Conservation (phyloP, 768 basidiomycete genomes). For the Floccularia luteovirens region DNA sequence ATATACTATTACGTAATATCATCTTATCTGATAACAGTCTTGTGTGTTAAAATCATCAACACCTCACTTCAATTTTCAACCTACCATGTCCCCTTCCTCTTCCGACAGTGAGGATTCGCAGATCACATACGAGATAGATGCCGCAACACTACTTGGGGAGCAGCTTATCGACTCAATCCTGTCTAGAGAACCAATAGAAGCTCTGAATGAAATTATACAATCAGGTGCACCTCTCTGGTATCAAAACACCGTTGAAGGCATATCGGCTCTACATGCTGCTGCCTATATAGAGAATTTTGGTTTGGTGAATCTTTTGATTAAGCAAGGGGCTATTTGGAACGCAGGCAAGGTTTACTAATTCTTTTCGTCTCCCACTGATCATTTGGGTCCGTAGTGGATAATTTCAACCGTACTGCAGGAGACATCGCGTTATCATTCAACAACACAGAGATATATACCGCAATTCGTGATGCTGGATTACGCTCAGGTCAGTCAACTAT, state of each 20-base stretch:
- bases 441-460: constrained; percentile 60
- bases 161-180: constrained; percentile 55
- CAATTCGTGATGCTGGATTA: constrained; percentile 89
- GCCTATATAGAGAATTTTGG: constrained; percentile 61
- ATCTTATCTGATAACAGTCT: neutral
- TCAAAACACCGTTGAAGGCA: constrained; percentile 74
- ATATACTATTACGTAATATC: neutral
- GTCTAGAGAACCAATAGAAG: constrained; percentile 32
- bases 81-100: too few species aligned
- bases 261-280: constrained; percentile 82
- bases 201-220: constrained; percentile 43
- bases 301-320: constrained; percentile 61
- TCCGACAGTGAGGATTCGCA: too few species aligned
- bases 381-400: constrained; percentile 48
- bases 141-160: constrained; percentile 49
- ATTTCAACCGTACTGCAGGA: constrained; percentile 74
- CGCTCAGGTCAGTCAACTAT: constrained; percentile 59
- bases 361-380: neutral
- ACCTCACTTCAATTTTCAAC: too few species aligned
- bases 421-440: constrained; percentile 89
- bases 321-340: constrained; percentile 91
- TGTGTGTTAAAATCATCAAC: too few species aligned
- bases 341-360: constrained; percentile 39
- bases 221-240: constrained; percentile 84
- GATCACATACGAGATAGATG: too few species aligned